Percentiles rank a stretch among this genome's conserved stretches.
Evolutionary conservation across 2,329 filamentous ascomycete species (phyloP).

Genomic region (Colletotrichum sidae): DNA sequence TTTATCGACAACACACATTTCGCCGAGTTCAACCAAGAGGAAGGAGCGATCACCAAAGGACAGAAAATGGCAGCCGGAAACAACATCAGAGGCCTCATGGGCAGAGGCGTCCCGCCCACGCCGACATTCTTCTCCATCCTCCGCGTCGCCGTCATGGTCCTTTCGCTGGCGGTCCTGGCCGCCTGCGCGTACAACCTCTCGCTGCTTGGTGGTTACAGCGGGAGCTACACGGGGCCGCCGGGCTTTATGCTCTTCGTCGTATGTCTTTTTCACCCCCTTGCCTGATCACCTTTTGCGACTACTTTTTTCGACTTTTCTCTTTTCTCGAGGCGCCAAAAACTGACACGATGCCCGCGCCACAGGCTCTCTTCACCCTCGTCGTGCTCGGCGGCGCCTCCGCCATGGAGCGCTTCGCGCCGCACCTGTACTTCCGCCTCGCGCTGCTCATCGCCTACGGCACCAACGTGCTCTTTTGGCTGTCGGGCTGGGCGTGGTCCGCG

Average conservation of each 20-base stretch:
- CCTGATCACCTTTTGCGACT: no score
- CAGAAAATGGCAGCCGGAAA: constrained; percentile 9
- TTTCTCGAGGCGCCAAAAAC: constrained; percentile 7
- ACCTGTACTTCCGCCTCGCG: constrained; percentile 52
- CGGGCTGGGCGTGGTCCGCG: constrained; percentile 56
- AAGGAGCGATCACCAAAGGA: no score
- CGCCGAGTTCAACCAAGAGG: neutral
- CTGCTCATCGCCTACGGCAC: constrained; percentile 51
- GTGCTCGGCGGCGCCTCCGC: constrained; percentile 52
- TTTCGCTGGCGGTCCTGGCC: constrained; percentile 54
- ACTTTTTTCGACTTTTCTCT: no score
- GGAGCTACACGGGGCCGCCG: constrained; percentile 47
- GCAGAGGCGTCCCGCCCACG: constrained; percentile 50
- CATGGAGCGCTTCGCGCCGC: constrained; percentile 50
- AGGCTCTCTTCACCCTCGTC: constrained; percentile 56
- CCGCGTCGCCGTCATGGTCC: constrained; percentile 51
- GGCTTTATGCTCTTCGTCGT: constrained; percentile 62
- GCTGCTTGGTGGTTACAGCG: constrained; percentile 44
- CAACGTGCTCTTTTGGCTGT: constrained; percentile 57
- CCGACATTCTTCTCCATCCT: constrained; percentile 52
- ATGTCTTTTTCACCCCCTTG: constrained; percentile 38
- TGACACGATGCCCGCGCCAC: constrained; percentile 5
- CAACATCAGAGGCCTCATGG: constrained; percentile 46
- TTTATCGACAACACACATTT: neutral
- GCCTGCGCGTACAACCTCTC: constrained; percentile 55